Percentiles rank a stretch among this genome's conserved stretches.
Evolutionary conservation across 352 stramenopile genomes (phyloP).

Genomic region (Halophytophthora polymorphica): DNA sequence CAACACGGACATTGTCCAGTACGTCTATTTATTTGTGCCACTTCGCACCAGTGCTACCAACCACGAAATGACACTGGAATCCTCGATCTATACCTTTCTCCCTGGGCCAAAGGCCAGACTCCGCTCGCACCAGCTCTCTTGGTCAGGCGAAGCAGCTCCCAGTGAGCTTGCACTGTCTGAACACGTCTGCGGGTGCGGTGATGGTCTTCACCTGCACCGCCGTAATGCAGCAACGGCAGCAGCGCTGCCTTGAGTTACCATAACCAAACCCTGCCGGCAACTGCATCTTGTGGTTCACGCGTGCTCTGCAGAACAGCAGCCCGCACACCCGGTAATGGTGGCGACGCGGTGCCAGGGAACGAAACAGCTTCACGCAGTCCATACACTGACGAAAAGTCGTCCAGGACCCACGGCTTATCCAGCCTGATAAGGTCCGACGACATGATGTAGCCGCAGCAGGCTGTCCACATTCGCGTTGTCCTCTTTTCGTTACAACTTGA

Average conservation of each 20-base stretch:
- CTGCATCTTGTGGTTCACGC: constrained; percentile 60
- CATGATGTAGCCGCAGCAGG: no score
- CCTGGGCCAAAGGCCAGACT: constrained; percentile 43
- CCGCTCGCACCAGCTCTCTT: constrained; percentile 34
- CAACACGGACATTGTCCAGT: no score
- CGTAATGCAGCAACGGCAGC: constrained; percentile 59
- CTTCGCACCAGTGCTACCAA: no score
- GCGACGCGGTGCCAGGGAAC: constrained; percentile 50
- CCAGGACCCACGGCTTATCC: constrained; percentile 62
- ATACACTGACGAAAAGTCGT: constrained; percentile 74
- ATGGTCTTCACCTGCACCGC: constrained; percentile 67
- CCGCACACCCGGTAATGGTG: constrained; percentile 70
- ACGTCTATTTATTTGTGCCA: no score
- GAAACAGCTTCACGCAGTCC: constrained; percentile 59
- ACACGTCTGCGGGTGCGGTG: constrained; percentile 60
- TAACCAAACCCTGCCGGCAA: constrained; percentile 62
- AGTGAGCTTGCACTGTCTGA: constrained; percentile 48
- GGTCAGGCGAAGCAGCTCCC: constrained; percentile 24
- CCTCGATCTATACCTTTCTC: no score
- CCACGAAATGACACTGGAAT: no score
- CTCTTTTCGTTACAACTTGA: no score
- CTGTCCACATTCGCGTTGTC: no score
- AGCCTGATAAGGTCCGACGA: constrained; percentile 41
- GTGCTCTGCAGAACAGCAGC: constrained; percentile 55
- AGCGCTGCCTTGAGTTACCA: constrained; percentile 41